Evolutionary conservation across 2,329 filamentous ascomycete genomes (phyloP), one percentile per base, ranked within the genome.

Genomic region (Allantophomopsis lycopodina): DNA sequence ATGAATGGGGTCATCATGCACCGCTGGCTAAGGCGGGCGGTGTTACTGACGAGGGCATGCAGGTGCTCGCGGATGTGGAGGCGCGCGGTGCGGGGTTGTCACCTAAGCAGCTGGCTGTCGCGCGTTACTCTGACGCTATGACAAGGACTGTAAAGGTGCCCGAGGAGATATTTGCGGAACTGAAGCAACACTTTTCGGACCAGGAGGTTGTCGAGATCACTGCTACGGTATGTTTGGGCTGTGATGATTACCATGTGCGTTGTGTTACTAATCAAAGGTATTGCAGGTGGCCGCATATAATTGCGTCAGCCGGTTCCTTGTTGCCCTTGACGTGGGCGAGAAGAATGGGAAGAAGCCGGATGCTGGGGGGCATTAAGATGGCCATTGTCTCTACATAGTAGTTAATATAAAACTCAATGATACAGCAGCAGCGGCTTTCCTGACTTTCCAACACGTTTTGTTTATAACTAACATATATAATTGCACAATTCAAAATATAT

Each of bases 81-180:
- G 41, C 47, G 46, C 57, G 18, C 51, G 48, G 38, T 53, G 41
- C 4, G 45, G 50, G 58, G 12, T 51, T 87, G 44, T 73, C 60
- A 18, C 68, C 69, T 43, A 66, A 64, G 54, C 76, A 86, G 60
- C 76, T 73, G 65, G 78, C 76, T 0, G 80, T 84, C 28, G 57
- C 89, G 40, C 63, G 69, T 35, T 88, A 86, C 56, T 72, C 85
- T 14, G 84, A 93, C 61, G 82, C 84, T 55, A 93, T 93, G 82
- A 94, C 86, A 37, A 65, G 76, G 47, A 71, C 74, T 35, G 79
- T 89, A 0, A 63, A 68, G 38, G 84, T 94, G 6, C 59, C 64
- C 11, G 79, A 91, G 37, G 70, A 63, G 42, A 71, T 83, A 2
- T 89, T 89, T 60, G 71, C 56, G 21, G 60, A 62, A 48, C 48